Conservation (phyloP, 2,329 filamentous ascomycete species). For the Pseudogymnoascus sp. region DNA sequence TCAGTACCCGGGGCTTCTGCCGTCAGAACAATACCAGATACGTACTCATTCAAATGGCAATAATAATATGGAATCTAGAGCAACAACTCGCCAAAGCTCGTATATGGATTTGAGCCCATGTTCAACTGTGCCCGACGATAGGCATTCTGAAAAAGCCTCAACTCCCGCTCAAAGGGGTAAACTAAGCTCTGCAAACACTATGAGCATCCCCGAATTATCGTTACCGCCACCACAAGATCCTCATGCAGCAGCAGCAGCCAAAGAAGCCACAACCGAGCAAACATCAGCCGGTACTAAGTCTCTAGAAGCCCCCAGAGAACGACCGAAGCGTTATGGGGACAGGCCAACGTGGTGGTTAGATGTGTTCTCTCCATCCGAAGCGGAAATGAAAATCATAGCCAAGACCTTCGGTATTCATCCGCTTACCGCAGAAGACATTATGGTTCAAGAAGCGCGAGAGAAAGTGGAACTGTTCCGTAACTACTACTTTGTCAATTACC, state of each 20-base stretch:
- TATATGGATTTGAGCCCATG: constrained; percentile 23
- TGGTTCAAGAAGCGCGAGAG: constrained; percentile 94
- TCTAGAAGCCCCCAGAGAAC: constrained; percentile 29
- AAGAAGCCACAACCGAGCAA: constrained; percentile 13
- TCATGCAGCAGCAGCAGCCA: constrained; percentile 19
- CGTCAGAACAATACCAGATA: constrained; percentile 28
- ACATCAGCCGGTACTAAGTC: constrained; percentile 44
- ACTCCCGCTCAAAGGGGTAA: not conserved
- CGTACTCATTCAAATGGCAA: constrained; percentile 22
- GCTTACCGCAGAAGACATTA: constrained; percentile 89
- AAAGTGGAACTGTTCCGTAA: constrained; percentile 96
- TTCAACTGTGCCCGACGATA: constrained; percentile 15
- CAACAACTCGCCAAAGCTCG: constrained; percentile 38
- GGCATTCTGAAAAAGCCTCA: not conserved
- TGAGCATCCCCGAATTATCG: not conserved
- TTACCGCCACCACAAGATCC: not conserved
- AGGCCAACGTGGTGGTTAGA: constrained; percentile 97
- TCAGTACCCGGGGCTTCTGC: constrained; percentile 30
- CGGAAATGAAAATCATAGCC: constrained; percentile 89
- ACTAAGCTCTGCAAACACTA: not conserved
- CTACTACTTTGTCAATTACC: constrained; percentile 98
- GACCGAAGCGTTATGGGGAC: constrained; percentile 61
- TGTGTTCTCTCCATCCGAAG: constrained; percentile 81
- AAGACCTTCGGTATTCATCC: constrained; percentile 96
- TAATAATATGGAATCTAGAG: constrained; percentile 39